Conservation (phyloP, 257 asterid species). For the Marsdenia floribunda region DNA sequence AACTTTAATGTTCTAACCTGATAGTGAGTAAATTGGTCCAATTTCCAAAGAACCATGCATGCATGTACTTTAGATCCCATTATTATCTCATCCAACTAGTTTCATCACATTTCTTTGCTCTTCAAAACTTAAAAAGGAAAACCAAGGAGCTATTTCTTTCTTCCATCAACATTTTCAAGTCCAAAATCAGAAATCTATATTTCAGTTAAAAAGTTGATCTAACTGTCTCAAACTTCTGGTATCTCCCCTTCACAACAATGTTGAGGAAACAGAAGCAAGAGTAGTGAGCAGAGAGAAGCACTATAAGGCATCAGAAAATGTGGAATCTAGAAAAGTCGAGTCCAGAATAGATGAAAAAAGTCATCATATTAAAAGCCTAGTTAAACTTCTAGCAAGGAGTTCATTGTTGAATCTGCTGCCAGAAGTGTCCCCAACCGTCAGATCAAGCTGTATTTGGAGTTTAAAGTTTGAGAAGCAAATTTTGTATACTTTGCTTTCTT, state of each 20-base stretch:
- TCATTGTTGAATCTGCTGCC: not conserved
- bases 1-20: not conserved
- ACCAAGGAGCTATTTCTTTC: not conserved
- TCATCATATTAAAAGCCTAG: no score
- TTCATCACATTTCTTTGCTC: not conserved
- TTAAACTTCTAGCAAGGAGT: not conserved
- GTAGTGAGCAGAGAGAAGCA: not conserved
- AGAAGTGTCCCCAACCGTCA: not conserved
- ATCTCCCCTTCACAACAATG: not conserved
- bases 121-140: not conserved
- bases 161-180: not conserved
- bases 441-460: not conserved
- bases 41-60: not conserved
- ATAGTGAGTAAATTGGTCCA: not conserved
- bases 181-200: not conserved
- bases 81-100: not conserved
- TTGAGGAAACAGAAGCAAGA: not conserved
- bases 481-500: not conserved
- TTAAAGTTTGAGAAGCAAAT: not conserved
- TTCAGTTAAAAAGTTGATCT: not conserved
- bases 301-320: not conserved
- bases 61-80: not conserved
- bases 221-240: not conserved
- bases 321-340: not conserved
- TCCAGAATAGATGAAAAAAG: not conserved